Base-by-base conservation (phyloP, 2,329 filamentous ascomycete genomes). In the Fusarium paranaense region DNA sequence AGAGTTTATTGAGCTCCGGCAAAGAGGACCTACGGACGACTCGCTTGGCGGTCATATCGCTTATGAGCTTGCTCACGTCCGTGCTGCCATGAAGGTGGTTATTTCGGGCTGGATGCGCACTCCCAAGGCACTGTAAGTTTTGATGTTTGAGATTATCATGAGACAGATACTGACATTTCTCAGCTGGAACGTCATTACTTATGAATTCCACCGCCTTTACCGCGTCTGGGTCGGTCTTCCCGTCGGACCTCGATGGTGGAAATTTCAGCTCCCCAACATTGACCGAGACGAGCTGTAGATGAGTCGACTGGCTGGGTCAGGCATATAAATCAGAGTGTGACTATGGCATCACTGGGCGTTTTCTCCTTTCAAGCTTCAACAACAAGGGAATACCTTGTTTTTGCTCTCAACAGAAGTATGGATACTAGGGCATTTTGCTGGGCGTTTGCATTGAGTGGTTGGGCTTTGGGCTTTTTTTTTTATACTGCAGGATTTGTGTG, bases 111-210 rank as follows among this genome's bases (percentile, higher is more conserved):
- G 95, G 94, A 64, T 91, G 7, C 84, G 87, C 25, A 85, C 95
- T 57, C 95, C 95, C 0, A 86, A 83, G 54, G 88, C 88, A 71
- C 66, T 93, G 93, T 97, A 88, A 90, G 94, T 90, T 20, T 25
- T 27, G 2, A 62, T 13, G 16, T 10, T 20, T 14, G 2, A 37
- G 25, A 60, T 64, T 2, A 18, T 50, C 45, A 52, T 20, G 3
- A n/a, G n/a, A 45, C 8, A 7, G 20, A 61, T 42, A 56, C 70
- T 73, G 40, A 69, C 11, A n/a, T 60, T 22, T 10, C 47, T 6
- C 65, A 88, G 86, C 1, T 87, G 81, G 75, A 61, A 83, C 14
- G 85, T 90, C 33, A 16, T 85, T n/a, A 76, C 80, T 5, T 82
- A 83, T 0, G 89, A 90, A 75, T 60, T 85, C 4, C 70, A 78